These are phyloP conservation scores for Saccharomycopsis capsularis DNA, from an alignment of 805 yeast genomes.

Conservation along the genomic window DNA sequence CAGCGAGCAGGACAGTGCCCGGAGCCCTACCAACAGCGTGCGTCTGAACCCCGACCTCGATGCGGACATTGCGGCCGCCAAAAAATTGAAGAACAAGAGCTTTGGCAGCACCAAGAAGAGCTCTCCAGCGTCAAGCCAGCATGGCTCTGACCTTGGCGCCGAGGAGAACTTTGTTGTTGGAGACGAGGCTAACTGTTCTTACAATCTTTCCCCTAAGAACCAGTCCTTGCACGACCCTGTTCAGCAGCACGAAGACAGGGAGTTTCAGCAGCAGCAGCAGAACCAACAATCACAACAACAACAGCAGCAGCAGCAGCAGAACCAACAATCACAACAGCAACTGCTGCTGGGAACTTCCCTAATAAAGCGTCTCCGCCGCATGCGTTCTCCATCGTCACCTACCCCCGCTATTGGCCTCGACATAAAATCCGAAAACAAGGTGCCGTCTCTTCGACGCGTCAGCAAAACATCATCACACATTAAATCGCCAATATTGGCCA, in stretches of 20 bases:
- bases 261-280: slow-evolving; percentile 14
- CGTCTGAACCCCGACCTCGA: slow-evolving; percentile 1
- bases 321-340: slow-evolving; percentile 4
- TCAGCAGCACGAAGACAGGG: too few species aligned
- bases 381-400: slow-evolving; percentile 32
- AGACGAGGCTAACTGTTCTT: slow-evolving; percentile 11
- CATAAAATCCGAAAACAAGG: slow-evolving; percentile 7
- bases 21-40: slow-evolving; percentile 9
- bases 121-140: too few species aligned
- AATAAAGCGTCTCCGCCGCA: slow-evolving; percentile 31
- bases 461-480: slow-evolving; percentile 1
- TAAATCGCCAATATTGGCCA: slow-evolving; percentile 6
- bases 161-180: slow-evolving; percentile 5
- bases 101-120: background rate
- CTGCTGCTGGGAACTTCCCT: slow-evolving; percentile 22
- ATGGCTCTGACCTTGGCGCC: background rate
- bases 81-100: background rate
- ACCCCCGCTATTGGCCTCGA: slow-evolving; percentile 20
- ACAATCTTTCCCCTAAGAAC: slow-evolving; percentile 7
- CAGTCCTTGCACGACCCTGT: too few species aligned
- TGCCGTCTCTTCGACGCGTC: background rate
- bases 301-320: slow-evolving; percentile 11
- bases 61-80: background rate
- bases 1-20: background rate
- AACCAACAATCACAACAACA: slow-evolving; percentile 19